Evolutionary conservation across 139 green algal species (phyloP).

Genomic region (Chlamydomonas schloesseri): DNA sequence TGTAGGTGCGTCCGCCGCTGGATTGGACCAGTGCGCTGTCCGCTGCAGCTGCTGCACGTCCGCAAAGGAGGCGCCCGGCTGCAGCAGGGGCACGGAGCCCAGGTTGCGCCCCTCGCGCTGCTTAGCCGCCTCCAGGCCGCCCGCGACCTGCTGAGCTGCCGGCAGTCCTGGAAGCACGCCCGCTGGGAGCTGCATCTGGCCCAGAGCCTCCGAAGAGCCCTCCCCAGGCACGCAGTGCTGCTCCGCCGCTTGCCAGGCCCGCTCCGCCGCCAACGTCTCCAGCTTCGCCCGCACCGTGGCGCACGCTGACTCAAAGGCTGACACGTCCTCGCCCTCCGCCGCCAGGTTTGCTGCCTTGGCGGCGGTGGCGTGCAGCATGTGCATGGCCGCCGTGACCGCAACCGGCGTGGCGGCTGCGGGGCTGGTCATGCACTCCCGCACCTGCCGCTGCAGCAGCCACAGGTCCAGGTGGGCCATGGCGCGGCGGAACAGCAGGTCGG

Average conservation of each 20-base stretch:
- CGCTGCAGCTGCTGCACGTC: background rate
- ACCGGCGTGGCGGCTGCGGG: constrained; percentile 9
- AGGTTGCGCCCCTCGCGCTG: constrained; percentile 42
- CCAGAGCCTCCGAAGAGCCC: background rate
- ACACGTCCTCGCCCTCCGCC: constrained; percentile 24
- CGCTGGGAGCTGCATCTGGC: background rate
- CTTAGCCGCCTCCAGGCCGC: background rate
- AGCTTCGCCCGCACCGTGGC: background rate
- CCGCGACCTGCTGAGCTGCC: background rate
- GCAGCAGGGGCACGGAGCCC: constrained; percentile 37
- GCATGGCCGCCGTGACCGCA: constrained; percentile 37
- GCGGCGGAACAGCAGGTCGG: background rate
- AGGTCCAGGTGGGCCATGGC: constrained; percentile 55
- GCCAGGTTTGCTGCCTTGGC: constrained; percentile 46
- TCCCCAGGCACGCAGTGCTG: background rate
- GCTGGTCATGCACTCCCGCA: background rate
- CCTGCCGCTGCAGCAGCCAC: constrained; percentile 57
- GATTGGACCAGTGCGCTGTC: background rate
- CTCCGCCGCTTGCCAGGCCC: background rate
- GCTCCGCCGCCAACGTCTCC: constrained; percentile 1
- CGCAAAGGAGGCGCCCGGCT: background rate
- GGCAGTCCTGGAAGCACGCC: constrained; percentile 9
- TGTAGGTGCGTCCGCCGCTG: constrained; percentile 10
- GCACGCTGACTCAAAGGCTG: constrained; percentile 44
- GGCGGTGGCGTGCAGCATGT: constrained; percentile 51